Evolutionary conservation across 345 rosid species (phyloP), one percentile per base, ranked within the genome.

Genomic region (Mercurialis annua): DNA sequence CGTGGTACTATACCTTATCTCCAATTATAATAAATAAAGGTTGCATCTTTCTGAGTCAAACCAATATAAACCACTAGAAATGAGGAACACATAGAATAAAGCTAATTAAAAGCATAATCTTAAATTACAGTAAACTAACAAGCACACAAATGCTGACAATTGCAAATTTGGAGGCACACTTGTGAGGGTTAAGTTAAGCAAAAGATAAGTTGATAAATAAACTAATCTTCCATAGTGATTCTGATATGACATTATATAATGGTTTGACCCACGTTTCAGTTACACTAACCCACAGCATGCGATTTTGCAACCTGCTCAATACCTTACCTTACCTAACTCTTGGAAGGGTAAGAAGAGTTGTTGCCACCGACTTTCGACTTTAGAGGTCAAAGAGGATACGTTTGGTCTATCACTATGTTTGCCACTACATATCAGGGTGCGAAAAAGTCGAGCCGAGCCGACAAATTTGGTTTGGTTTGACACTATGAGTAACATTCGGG

Each of bases 61-160:
- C 20, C n/a, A 64, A 61, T 20, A 15, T 46, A 33, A 36, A 60
- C 61, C 52, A 60, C 26, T 14, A 34, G 48, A 10, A 59, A 24
- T 16, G 48, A 68, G 4, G 8, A 14, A 18, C 2, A 31, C 43
- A 1, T 20, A 12, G 11, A n/a, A 8, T 8, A 67, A 40, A 68
- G 72, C 26, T 34, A 40, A 34, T 59, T 18, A 58, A 29, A 31
- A 44, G 17, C 29, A 29, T 29, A 46, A 68, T 67, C 63, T 50
- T 15, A 68, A 3, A 29, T 11, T 10, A 24, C 23, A 10, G 33
- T 31, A 52, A n/a, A 20, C 40, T 16, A 29, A 6, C 27, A 53
- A 2, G 20, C 6, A 17, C 15, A 34, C 4, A n/a, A 38, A 42
- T 34, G 50, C 65, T n/a, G 72, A 59, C 49, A 48, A 23, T 0